Base-by-base conservation (phyloP, 768 basidiomycete species). In the Boletus rex-veris region DNA sequence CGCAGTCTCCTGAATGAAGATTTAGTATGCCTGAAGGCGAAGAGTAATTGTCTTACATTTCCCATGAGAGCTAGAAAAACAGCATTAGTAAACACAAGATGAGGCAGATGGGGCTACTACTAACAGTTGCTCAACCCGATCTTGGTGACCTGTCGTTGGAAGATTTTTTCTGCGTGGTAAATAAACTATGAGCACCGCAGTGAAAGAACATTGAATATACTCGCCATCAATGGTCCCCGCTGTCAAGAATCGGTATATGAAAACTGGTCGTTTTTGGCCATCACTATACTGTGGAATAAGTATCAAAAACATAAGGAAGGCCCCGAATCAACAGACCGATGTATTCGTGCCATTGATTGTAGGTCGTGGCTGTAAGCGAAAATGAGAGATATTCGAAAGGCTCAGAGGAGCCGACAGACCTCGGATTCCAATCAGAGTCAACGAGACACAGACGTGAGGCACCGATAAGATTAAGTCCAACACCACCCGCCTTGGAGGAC, bases 331-430 rank as follows among this genome's bases (percentile, higher is more conserved):
- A 60, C 74, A 43, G 55, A 92, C 92, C 92, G 81, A 71, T 96
- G 92, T 66, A 95, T 96, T 45, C 96, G 83, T 48, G 94, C 96
- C 96, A 98, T 98, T 2, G 97, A 88, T 71, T 99, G 97, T 16
- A 94, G 70, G 72, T 99, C 97, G 62, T 90, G 90, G 62, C 89
- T 92, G 51, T 19, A 33, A 44, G 26, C 0, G 30, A 28, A 51
- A 30, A 53, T 50, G n/a, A 47, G 18, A 21, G 18, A 31, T n/a
- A 24, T 28, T 37, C 36, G n/a, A 45, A 51, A 39, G 28, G 31
- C 26, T 45, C 21, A 30, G 26, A 35, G 24, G 24, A 36, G 9
- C 16, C 5, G 16, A 55, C 66, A 47, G 46, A 84, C 86, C 90
- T 91, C 35, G 93, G 93, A 72, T 95, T 96, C 93, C 93, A 97